Conservation (phyloP, 352 stramenopile species). For the Pythium phragmitis region DNA sequence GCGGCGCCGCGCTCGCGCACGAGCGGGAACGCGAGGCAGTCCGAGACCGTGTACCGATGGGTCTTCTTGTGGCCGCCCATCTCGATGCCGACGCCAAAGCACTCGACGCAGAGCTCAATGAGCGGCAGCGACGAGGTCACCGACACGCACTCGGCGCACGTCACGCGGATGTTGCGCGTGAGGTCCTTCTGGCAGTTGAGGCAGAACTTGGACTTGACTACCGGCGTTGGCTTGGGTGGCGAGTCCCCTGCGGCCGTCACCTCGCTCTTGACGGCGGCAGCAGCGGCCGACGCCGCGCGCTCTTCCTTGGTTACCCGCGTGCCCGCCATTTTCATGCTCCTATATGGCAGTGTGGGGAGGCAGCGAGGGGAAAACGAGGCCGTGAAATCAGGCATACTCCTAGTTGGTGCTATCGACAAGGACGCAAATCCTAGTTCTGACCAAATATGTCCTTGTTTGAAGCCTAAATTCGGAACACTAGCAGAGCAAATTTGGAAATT, state of each 20-base stretch:
- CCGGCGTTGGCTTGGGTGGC: constrained; percentile 19
- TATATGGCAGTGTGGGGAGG: background rate
- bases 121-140: constrained; percentile 37
- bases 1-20: constrained; percentile 41
- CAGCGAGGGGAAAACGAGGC: background rate
- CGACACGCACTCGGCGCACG: constrained; percentile 68
- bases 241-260: background rate
- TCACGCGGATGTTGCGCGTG: constrained; percentile 83
- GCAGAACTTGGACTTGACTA: constrained; percentile 73
- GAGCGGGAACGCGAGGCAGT: constrained; percentile 79
- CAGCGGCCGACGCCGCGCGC: background rate
- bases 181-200: constrained; percentile 87
- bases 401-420: background rate
- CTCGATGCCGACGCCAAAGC: constrained; percentile 88
- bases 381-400: constrained; percentile 6
- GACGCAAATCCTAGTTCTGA: background rate
- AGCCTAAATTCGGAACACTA: background rate
- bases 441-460: background rate
- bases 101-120: constrained; percentile 94
- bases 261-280: background rate
- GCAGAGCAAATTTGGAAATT: background rate
- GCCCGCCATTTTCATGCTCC: constrained; percentile 20
- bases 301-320: constrained; percentile 6
- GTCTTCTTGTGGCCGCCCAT: constrained; percentile 79
- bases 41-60: constrained; percentile 79